Base-by-base conservation (phyloP, 257 asterid species). In the Solanum microdontum region DNA sequence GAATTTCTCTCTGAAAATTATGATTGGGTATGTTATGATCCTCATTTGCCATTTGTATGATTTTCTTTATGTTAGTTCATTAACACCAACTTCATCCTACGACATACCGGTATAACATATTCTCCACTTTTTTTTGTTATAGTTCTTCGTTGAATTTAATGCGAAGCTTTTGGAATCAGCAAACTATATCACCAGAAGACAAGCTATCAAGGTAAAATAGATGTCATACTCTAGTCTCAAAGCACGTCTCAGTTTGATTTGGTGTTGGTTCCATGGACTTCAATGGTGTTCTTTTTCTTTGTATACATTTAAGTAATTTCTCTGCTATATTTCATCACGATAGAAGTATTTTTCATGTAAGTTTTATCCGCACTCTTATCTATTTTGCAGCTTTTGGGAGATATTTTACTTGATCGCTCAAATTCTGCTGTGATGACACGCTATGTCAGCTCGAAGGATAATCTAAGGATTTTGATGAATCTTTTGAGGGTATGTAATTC, bases 71-170 rank as follows among this genome's bases (percentile, higher is more conserved):
- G 40, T 11, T 72, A 76, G 51, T 39, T 45, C 68, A 17, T 4
- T 17, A 10, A 19, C 64, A 11, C 24, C 66, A 19, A 51, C 85
- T 14, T 36, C 40, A 66, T 17, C 48, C 21, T 40, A 66, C 68
- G 19, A 21, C 76, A 28, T 28, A 7, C 82, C 0, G 14, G 26
- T 24, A 2, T 79, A 82, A 76, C 58, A 55, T 82, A 11, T 23
- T 17, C 70, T 30, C 83, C 32, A n/a, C 82, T 21, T 60, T 34
- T 72, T 80, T 89, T 74, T 73, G 88, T 21, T 84, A 37, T 85
- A 97, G 99, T 95, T 96, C 91, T 96, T 97, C 40, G 86, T 88
- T 58, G 98, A 97, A 28, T 97, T 97, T 93, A 96, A 97, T 91
- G 93, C 95, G 12, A 96, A 94, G 90, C 90, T 96, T 92, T 94